A percentile compares a stretch with the other conserved stretches of the same genome.
These are phyloP conservation scores for Pichia pseudocactophila DNA, from an alignment of 805 yeast genomes.

Conservation along the genomic window DNA sequence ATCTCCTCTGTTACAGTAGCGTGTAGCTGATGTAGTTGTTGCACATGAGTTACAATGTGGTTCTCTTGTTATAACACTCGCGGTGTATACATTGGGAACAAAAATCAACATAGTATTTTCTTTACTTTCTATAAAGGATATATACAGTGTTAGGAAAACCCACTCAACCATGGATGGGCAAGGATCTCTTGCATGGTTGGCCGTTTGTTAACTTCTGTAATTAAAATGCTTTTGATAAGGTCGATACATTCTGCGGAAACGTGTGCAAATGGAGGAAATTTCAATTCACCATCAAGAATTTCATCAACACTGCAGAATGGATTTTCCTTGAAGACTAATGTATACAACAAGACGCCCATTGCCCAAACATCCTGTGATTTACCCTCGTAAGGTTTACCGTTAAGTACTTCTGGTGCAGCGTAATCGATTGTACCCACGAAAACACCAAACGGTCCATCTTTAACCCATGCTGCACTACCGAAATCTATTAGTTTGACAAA, in stretches of 20 bases:
- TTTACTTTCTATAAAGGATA: background rate
- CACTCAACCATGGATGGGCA: constrained; percentile 59
- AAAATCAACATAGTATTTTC: too few species aligned
- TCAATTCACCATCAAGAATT: constrained; percentile 81
- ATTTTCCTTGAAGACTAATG: constrained; percentile 85
- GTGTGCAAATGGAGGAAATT: constrained; percentile 48
- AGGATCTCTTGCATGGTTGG: constrained; percentile 68
- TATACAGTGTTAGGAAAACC: constrained; percentile 18
- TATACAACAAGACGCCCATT: constrained; percentile 80
- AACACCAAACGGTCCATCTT: constrained; percentile 92
- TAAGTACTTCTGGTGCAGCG: constrained; percentile 93
- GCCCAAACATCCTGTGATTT: constrained; percentile 98
- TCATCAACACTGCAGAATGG: constrained; percentile 95
- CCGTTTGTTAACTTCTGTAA: constrained; percentile 55
- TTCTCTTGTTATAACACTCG: too few species aligned
- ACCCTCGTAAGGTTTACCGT: constrained; percentile 85
- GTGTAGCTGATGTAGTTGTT: background rate
- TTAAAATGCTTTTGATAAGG: constrained; percentile 56
- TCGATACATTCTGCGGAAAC: constrained; percentile 52
- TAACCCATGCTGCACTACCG: constrained; percentile 88
- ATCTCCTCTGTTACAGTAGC: background rate
- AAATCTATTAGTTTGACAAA: constrained; percentile 83
- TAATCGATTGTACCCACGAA: constrained; percentile 96
- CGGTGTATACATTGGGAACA: too few species aligned
- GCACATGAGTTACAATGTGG: too few species aligned